Conservation (phyloP, 2,329 filamentous ascomycete genomes). For the Fusarium begoniae region DNA sequence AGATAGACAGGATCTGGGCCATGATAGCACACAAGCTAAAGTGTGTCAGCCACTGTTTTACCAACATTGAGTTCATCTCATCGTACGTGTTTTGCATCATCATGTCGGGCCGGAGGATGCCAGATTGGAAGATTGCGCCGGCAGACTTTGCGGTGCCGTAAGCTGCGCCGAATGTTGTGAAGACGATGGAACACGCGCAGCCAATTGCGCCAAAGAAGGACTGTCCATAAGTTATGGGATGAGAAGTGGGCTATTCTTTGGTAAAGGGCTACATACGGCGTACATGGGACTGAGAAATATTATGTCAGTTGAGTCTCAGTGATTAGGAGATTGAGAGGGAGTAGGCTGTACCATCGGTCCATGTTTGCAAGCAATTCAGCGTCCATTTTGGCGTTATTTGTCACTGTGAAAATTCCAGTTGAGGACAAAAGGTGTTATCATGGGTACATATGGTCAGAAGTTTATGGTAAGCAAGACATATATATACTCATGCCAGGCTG, state of each 20-base stretch:
- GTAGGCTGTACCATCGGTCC: slow-evolving; percentile 48
- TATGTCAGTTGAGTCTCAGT: neutral
- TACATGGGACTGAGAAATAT: slow-evolving; percentile 52
- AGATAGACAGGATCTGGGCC: slow-evolving; percentile 59
- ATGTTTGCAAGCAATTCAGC: slow-evolving; percentile 44
- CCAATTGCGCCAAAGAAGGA: slow-evolving; percentile 56
- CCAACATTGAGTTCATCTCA: neutral
- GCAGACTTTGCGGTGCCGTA: slow-evolving; percentile 56
- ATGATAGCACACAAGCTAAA: slow-evolving; percentile 54
- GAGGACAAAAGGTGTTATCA: neutral
- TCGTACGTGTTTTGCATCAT: slow-evolving; percentile 54
- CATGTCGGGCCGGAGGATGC: slow-evolving; percentile 55
- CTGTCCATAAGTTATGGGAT: slow-evolving; percentile 24
- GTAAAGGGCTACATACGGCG: slow-evolving; percentile 48
- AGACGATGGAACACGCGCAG: slow-evolving; percentile 57
- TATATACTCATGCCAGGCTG: neutral
- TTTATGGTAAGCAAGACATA: neutral
- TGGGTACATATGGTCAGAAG: neutral
- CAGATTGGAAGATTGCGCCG: slow-evolving; percentile 55
- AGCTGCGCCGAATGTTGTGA: slow-evolving; percentile 60
- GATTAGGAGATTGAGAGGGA: neutral
- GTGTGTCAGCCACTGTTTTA: slow-evolving; percentile 9
- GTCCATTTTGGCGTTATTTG: slow-evolving; percentile 43
- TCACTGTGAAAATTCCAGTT: neutral
- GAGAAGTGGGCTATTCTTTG: neutral